phyloP scores from a whole-genome alignment of 495 filamentous ascomycete species.

The Cercophora scortea region DNA sequence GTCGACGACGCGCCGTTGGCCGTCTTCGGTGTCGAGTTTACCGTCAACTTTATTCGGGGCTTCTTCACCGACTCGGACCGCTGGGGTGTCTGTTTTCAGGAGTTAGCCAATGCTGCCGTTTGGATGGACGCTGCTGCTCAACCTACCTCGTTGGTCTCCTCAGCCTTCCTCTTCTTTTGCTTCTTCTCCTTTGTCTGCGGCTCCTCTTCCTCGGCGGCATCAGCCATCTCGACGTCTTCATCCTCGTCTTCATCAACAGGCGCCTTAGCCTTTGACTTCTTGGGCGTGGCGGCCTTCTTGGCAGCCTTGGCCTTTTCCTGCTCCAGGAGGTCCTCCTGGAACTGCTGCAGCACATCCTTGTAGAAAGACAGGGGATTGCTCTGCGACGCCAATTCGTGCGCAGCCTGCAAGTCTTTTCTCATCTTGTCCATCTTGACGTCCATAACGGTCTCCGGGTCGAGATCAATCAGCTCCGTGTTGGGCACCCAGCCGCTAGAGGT shows the following conservation, averaged over 20 bases:
- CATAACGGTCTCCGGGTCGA: conserved; percentile 61
- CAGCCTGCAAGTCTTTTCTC: conserved; percentile 62
- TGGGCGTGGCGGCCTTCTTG: conserved; percentile 58
- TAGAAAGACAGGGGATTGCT: conserved; percentile 63
- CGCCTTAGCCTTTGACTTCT: conserved; percentile 46
- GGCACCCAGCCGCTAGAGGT: conserved; percentile 68
- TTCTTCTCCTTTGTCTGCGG: conserved; percentile 46
- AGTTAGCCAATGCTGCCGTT: conserved; percentile 25
- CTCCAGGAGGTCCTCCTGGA: conserved; percentile 52
- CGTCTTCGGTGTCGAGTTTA: conserved; percentile 42
- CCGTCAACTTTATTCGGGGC: conserved; percentile 54
- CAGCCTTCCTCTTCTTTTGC: conserved; percentile 64
- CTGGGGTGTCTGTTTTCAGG: conserved; percentile 43
- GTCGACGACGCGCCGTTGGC: conserved; percentile 41
- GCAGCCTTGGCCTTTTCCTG: conserved; percentile 53
- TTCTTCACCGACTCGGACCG: conserved; percentile 62
- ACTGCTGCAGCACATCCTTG: conserved; percentile 65
- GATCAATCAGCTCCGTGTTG: conserved; percentile 67
- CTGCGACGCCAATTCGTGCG: conserved; percentile 66
- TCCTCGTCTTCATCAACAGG: conserved; percentile 50
- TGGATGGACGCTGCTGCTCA: not conserved
- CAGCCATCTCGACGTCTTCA: conserved; percentile 72
- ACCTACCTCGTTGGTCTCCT: conserved; percentile 60
- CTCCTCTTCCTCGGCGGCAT: conserved; percentile 41
- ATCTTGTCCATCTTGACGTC: conserved; percentile 60